phyloP scores from a whole-genome alignment of 2,329 filamentous ascomycete genomes.

The Talaromyces atroroseus region DNA sequence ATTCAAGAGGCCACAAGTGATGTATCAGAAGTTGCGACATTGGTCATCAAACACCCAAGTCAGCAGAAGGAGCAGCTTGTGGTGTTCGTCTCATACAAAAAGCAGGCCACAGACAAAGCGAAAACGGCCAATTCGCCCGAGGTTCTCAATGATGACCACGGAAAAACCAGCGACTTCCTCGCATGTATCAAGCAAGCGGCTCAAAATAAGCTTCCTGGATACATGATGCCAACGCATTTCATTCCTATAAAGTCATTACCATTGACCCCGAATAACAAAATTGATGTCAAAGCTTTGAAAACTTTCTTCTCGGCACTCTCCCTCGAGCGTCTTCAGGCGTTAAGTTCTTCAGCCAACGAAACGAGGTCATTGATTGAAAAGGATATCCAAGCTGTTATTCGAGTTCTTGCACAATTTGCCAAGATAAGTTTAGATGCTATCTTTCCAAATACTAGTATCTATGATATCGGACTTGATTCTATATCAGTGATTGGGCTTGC shows the following conservation, averaged over 20 bases:
- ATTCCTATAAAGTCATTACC: constrained; percentile 67
- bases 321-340: constrained; percentile 55
- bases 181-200: constrained; percentile 57
- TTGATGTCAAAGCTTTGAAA: constrained; percentile 66
- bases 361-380: constrained; percentile 29
- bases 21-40: constrained; percentile 66
- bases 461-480: constrained; percentile 82
- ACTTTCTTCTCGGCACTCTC: constrained; percentile 59
- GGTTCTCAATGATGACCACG: constrained; percentile 32
- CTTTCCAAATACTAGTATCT: constrained; percentile 60
- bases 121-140: constrained; percentile 17
- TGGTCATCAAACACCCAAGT: constrained; percentile 66
- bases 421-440: constrained; percentile 43
- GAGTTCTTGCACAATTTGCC: constrained; percentile 52
- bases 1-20: constrained; percentile 57
- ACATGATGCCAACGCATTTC: constrained; percentile 89
- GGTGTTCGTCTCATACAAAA: constrained; percentile 56
- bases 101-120: constrained; percentile 8
- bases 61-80: constrained; percentile 79
- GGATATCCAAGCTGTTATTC: constrained; percentile 46
- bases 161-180: constrained; percentile 38
- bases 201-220: constrained; percentile 63
- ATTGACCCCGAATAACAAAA: constrained; percentile 84
- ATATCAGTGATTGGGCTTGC: constrained; percentile 73
- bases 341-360: constrained; percentile 38